Evolutionary conservation across 192 early-diverging fungal species (phyloP).

Genomic region (Coemansia sp.): DNA sequence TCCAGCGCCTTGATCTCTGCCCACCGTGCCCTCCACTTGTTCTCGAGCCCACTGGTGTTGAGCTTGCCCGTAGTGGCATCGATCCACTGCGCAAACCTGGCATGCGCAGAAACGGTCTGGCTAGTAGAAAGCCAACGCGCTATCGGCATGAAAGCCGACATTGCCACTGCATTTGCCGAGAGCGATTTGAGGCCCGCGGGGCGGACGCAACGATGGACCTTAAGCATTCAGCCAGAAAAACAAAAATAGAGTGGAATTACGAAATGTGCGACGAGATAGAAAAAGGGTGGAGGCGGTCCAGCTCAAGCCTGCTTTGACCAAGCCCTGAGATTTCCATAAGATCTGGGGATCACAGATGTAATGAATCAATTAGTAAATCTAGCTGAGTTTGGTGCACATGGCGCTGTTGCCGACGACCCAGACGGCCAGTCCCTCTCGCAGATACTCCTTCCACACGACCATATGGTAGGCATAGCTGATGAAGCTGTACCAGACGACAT

Average conservation of each 20-base stretch:
- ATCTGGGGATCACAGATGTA: background rate
- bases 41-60: slow-evolving; percentile 58
- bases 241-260: background rate
- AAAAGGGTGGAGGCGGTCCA: background rate
- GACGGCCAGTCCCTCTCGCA: slow-evolving; percentile 48
- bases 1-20: slow-evolving; percentile 22
- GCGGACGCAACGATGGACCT: background rate
- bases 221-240: slow-evolving; percentile 5
- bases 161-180: no score
- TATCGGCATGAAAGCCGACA: background rate
- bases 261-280: background rate
- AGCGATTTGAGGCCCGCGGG: background rate
- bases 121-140: background rate
- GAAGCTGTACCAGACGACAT: slow-evolving; percentile 55
- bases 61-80: slow-evolving; percentile 39
- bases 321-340: background rate
- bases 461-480: slow-evolving; percentile 54
- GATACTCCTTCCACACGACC: slow-evolving; percentile 49
- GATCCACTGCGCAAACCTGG: slow-evolving; percentile 39
- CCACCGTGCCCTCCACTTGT: slow-evolving; percentile 60
- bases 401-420: slow-evolving; percentile 41
- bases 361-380: background rate
- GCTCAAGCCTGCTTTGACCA: no score
- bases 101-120: background rate
- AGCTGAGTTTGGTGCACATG: slow-evolving; percentile 47